Base-by-base conservation (phyloP, 225 moss, liverwort and hornwort species). In the Neckera pumila region DNA sequence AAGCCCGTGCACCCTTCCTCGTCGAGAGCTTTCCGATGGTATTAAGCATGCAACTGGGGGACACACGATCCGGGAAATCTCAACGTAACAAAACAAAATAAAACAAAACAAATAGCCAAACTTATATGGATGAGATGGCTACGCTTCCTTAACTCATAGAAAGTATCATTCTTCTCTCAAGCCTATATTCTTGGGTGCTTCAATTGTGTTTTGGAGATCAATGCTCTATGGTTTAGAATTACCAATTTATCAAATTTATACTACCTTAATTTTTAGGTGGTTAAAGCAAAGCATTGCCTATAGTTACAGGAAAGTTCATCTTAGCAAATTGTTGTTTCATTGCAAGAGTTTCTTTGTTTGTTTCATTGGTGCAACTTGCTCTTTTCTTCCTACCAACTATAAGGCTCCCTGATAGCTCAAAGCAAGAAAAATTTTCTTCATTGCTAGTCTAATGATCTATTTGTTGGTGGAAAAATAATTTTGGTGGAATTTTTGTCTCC, bases 281-380 rank as follows among this genome's bases (percentile, higher is more conserved):
- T 0, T 33, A 0, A 21, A 51, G 7, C 1, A 75, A 12, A 33
- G 11, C 8, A 75, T 51, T 33, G 14, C 2, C 14, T 34, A 53
- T 1, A 34, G 0, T 6, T 1, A 45, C 6, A 20, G 0, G 1
- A 36, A 36, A 76, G 6, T 53, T 76, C 8, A 23, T 9, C 1
- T 34, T 22, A 3, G 9, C 0, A 53, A 23, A 36, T 54, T 54
- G 3, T 33, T 36, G 6, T 34, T 22, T 76, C 14, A 4, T 21
- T 56, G 33, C 3, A 8, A 75, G 1, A 75, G 13, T 51, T 49
- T 75, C 8, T 33, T 33, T 53, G 7, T 12, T 33, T 49, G 33
- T 20, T 1, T 75, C 13, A 33, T 0, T 0, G 1, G 3, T 34
- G 17, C 34, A 76, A 33, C 0, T 8, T 51, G 1, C 2, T 76